Base-by-base conservation (phyloP, 805 yeast genomes). In the Wickerhamiella lipophila region DNA sequence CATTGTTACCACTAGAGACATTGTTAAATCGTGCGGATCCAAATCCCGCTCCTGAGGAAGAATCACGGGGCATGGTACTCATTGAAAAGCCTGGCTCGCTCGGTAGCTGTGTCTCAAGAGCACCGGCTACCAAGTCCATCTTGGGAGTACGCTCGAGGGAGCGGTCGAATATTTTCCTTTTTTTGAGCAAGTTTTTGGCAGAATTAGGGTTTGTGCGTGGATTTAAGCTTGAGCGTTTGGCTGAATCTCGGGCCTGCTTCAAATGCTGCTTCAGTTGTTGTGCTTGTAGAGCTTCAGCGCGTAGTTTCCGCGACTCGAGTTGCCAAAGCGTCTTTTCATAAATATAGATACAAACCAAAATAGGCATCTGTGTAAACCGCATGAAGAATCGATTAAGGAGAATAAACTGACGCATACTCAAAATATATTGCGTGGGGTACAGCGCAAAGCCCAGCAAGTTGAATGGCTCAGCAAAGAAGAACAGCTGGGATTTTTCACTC, bases 331-430 rank as follows among this genome's bases (percentile, higher is more conserved):
- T 45, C 32, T 52, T 41, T 47, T 67, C 70, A 46, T 64, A 66
- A 5, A 58, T 48, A 47, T 58, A 67, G 8, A 67, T 66, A 18
- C 56, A 51, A 12, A 63, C 47, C 34, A 67, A 58, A 7, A 66
- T 51, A 4, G 67, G 70, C 51, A 64, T 56, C 41, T 67, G 70
- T 3, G 70, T 65, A 36, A 59, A 48, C 46, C 67, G 66, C 46
- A 67, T 62, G 26, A 66, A 51, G 4, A 57, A 50, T 6, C 70
- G 52, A 49, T 66, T 65, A 12, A 64, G 47, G 1, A 57, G 55
- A 22, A 67, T 56, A 46, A 60, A 66, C 43, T 52, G 46, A 4
- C 57, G 51, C 29, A 64, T 53, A 1, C 69, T 65, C 22, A 67
- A 46, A 7, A 60, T 40, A 32, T 56, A 63, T 26, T 53, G 51